Conservation (phyloP, 2,329 filamentous ascomycete genomes). For the Paecilomyces variotii region DNA sequence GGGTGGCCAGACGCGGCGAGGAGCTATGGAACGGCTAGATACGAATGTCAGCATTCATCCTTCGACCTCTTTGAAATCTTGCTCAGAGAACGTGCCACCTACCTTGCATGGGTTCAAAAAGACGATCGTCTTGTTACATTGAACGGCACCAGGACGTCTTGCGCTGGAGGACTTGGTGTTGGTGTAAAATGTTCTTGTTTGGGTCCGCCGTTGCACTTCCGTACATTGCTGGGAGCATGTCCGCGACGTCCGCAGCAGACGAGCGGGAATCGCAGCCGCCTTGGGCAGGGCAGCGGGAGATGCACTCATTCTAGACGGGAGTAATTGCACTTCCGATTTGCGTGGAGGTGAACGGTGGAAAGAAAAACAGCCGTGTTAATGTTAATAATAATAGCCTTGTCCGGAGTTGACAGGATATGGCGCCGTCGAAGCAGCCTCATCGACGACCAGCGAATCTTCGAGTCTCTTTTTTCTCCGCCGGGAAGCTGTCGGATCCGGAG, state of each 20-base stretch:
- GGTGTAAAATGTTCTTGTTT: conserved; percentile 30
- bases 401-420: conserved; percentile 6
- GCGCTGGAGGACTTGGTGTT: conserved; percentile 16
- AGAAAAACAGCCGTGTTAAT: conserved; percentile 1
- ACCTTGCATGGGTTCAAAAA: not conserved
- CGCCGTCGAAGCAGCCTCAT: not conserved
- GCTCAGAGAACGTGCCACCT: no score
- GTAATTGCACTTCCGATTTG: conserved; percentile 8
- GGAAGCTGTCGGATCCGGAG: conserved; percentile 13
- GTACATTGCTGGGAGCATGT: conserved; percentile 29
- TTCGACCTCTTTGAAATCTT: no score
- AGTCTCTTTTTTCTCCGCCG: conserved; percentile 16
- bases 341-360: conserved; percentile 1
- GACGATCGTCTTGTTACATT: not conserved
- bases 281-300: conserved; percentile 33
- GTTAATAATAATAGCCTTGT: conserved; percentile 5
- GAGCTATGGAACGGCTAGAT: conserved; percentile 38
- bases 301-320: conserved; percentile 30
- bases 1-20: conserved; percentile 56
- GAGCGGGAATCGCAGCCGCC: conserved; percentile 34
- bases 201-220: conserved; percentile 18
- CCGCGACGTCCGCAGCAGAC: conserved; percentile 34
- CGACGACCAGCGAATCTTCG: conserved; percentile 16
- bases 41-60: not conserved
- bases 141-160: conserved; percentile 16